phyloP scores from a whole-genome alignment of 352 stramenopile species.

The Phytopythium ostracodes region DNA sequence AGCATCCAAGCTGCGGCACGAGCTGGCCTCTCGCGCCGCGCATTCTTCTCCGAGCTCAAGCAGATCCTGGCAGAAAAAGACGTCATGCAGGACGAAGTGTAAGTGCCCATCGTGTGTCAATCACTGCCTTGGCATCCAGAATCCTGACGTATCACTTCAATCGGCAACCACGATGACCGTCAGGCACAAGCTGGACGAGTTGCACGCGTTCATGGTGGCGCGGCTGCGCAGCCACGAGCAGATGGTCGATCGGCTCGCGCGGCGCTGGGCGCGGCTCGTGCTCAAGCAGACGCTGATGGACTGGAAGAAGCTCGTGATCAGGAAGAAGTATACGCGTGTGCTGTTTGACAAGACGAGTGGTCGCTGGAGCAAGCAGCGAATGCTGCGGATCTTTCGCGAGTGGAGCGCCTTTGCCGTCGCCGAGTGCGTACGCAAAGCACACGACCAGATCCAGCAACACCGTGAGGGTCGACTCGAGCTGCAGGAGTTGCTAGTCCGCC shows the following conservation, averaged over 20 bases:
- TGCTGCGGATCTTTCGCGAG: conserved; percentile 35
- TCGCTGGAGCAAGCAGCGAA: conserved; percentile 46
- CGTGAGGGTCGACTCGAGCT: conserved; percentile 44
- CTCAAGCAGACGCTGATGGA: conserved; percentile 56
- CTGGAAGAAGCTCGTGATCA: conserved; percentile 70
- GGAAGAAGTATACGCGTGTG: conserved; percentile 70
- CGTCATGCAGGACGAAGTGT: conserved; percentile 33
- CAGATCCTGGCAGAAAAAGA: conserved; percentile 33
- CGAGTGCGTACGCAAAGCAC: conserved; percentile 28
- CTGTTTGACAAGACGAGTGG: conserved; percentile 53
- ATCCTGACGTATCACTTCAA: background rate
- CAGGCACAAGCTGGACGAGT: conserved; percentile 29
- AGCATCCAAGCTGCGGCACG: conserved; percentile 14
- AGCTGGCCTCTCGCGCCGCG: conserved; percentile 25
- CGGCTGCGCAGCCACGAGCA: conserved; percentile 58
- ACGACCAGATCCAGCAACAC: conserved; percentile 41
- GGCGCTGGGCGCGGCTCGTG: conserved; percentile 42
- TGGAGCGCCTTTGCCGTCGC: conserved; percentile 38
- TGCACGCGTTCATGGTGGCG: conserved; percentile 49
- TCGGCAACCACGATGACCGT: too few relatives aligned
- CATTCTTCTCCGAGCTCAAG: conserved; percentile 58
- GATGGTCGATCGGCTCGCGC: conserved; percentile 56
- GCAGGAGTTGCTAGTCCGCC: conserved; percentile 39
- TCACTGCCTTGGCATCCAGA: too few relatives aligned
- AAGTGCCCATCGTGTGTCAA: conserved; percentile 5